Base-by-base conservation (phyloP, 140 eudicot genomes). In the Stevia rebaudiana region DNA sequence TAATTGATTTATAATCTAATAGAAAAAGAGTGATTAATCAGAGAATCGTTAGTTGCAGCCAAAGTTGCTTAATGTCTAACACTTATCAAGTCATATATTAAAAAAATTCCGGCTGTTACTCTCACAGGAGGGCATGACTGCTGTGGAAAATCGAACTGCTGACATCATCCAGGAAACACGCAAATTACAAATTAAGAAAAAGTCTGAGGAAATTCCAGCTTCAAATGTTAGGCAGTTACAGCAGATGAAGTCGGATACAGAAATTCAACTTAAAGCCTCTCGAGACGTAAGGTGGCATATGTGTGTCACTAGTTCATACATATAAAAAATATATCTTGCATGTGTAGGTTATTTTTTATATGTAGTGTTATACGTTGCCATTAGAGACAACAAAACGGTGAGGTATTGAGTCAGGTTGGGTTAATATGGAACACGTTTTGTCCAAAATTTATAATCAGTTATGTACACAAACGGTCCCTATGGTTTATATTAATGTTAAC, bases 271-370 rank as follows among this genome's bases (percentile, higher is more conserved):
- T 80, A 88, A 90, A 81, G 97, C 97, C 73, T 90, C 97, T 76
- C 90, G 97, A 73, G 95, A 90, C 86, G 97, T 90, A 90, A 90
- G 97, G 95, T 87, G 81, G 83, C 97, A 74, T 77, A 2, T 84
- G 66, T 88, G 69, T 82, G 63, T 73, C 70, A 68, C 72, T 77
- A 72, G 78, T 75, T 74, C 23, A 61, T 53, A 28, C 4, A 28
- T n/a, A 63, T 47, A 35, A 25, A 19, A 54, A 13, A 43, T 59
- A 16, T 41, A 15, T 68, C 31, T 57, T 72, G 56, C 70, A 61
- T 37, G 11, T 46, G 17, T 58, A 13, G 8, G 60, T 57, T 52
- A 37, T 37, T 30, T 21, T 54, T 18, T 4, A 4, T 42, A 36
- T 18, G 42, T 33, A 52, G n/a, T 41, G 42, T 39, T 55, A 51